phyloP scores from a whole-genome alignment of 2,329 filamentous ascomycete genomes.

The Ustulina deusta region DNA sequence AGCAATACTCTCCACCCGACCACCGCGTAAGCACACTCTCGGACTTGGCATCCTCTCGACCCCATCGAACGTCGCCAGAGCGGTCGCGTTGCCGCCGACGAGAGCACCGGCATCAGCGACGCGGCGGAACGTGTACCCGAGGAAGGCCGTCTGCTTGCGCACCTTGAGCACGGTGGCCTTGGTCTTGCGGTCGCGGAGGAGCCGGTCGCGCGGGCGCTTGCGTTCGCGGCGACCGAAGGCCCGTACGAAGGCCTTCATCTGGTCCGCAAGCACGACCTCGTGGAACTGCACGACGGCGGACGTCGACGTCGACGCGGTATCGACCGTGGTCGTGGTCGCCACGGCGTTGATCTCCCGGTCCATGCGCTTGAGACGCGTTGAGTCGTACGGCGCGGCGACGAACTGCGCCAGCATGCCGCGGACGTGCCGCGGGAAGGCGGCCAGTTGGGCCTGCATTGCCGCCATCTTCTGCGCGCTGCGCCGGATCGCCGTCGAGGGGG shows the following conservation, averaged over 20 bases:
- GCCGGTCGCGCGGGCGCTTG: constrained; percentile 84
- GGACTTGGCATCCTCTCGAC: constrained; percentile 11
- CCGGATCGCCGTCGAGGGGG: constrained; percentile 32
- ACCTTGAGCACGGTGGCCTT: constrained; percentile 79
- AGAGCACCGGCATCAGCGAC: constrained; percentile 45
- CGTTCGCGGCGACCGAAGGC: constrained; percentile 72
- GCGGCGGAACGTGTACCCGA: constrained; percentile 87
- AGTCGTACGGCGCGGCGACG: constrained; percentile 62
- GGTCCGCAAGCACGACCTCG: constrained; percentile 46
- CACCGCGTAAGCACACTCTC: constrained; percentile 4
- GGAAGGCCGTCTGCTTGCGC: constrained; percentile 84
- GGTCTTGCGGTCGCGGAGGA: constrained; percentile 79
- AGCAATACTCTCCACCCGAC: constrained; percentile 9
- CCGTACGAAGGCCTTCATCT: constrained; percentile 63
- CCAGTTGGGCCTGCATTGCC: constrained; percentile 52
- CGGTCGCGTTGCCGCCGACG: neutral
- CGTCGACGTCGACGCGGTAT: neutral
- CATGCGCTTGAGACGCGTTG: constrained; percentile 60
- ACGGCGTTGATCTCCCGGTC: constrained; percentile 62
- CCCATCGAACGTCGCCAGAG: constrained; percentile 18
- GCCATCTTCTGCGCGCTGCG: constrained; percentile 45
- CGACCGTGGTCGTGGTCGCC: constrained; percentile 46
- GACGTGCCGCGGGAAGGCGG: constrained; percentile 55
- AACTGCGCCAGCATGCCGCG: constrained; percentile 60
- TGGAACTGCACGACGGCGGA: neutral